Evolutionary conservation across 2,329 filamentous ascomycete species (phyloP).

Genomic region (Pseudogymnoascus sp.): DNA sequence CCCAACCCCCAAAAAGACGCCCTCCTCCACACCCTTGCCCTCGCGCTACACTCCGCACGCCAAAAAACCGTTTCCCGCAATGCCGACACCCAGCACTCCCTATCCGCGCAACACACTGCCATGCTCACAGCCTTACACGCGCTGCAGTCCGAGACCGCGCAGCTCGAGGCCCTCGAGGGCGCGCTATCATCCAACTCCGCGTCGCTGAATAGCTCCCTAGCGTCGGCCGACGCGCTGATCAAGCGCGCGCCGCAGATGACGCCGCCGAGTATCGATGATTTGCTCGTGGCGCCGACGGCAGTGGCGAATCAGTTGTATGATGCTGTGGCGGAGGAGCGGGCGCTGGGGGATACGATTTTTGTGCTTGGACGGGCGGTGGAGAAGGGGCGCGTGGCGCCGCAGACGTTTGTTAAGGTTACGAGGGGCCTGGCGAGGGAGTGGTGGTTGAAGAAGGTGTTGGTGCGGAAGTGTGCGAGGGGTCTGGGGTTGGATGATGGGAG

Average conservation of each 20-base stretch:
- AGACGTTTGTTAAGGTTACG: constrained; percentile 73
- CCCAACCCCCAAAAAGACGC: constrained; percentile 94
- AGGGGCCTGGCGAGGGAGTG: constrained; percentile 68
- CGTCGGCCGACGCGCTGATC: constrained; percentile 72
- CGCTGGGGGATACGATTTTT: constrained; percentile 79
- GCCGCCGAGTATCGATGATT: constrained; percentile 75
- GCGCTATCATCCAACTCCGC: constrained; percentile 69
- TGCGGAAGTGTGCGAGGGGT: constrained; percentile 67
- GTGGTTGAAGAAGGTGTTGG: constrained; percentile 76
- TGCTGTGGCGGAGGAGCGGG: constrained; percentile 80
- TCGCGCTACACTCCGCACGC: constrained; percentile 61
- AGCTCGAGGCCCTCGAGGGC: constrained; percentile 62
- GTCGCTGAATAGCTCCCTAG: constrained; percentile 69
- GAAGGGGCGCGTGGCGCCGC: constrained; percentile 59
- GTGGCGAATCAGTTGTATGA: constrained; percentile 90
- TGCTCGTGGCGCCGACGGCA: constrained; percentile 87
- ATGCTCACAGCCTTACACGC: constrained; percentile 62
- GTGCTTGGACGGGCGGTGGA: constrained; percentile 70
- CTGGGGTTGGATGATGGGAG: constrained; percentile 52
- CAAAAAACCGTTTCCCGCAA: constrained; percentile 65
- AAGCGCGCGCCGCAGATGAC: constrained; percentile 60
- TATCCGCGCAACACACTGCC: constrained; percentile 71
- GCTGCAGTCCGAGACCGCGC: constrained; percentile 66
- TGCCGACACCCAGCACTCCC: constrained; percentile 62
- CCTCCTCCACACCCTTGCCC: constrained; percentile 68